Evolutionary conservation across 2,329 filamentous ascomycete species (phyloP).

Genomic region (Curvularia hawaiiensis): DNA sequence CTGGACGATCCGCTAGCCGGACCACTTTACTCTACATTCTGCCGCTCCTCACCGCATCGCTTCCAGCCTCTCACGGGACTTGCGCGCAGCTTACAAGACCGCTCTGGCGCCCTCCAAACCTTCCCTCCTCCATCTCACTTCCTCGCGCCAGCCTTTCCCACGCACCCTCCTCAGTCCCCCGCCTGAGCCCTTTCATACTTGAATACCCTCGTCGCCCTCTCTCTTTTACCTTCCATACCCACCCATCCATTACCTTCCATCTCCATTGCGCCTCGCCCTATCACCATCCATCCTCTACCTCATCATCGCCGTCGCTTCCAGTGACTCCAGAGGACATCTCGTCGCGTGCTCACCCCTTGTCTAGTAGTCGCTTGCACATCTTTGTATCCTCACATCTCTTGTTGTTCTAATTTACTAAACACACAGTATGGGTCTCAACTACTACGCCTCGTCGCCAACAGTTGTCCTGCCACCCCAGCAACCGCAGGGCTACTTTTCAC

Average conservation of each 20-base stretch:
- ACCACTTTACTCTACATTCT: conserved; percentile 29
- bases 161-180: conserved; percentile 22
- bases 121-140: conserved; percentile 45
- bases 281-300: conserved; percentile 15
- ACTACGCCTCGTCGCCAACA: conserved; percentile 54
- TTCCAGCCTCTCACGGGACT: conserved; percentile 44
- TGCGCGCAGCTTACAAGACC: conserved; percentile 45
- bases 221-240: conserved; percentile 14
- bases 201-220: conserved; percentile 13
- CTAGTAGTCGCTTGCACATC: conserved; percentile 31
- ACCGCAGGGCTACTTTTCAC: conserved; percentile 45
- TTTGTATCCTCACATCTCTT: conserved; percentile 42
- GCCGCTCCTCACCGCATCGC: conserved; percentile 27
- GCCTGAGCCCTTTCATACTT: conserved; percentile 14
- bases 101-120: conserved; percentile 39
- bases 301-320: conserved; percentile 34
- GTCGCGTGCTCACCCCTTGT: conserved; percentile 39
- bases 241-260: conserved; percentile 13
- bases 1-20: conserved; percentile 22
- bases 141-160: conserved; percentile 31
- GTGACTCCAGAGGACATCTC: conserved; percentile 16
- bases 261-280: conserved; percentile 20
- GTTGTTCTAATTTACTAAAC: conserved; percentile 46
- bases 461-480: conserved; percentile 53
- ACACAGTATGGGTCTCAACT: conserved; percentile 53